phyloP scores from a whole-genome alignment of 352 stramenopile genomes.

The Phytophthora agathidicida region DNA sequence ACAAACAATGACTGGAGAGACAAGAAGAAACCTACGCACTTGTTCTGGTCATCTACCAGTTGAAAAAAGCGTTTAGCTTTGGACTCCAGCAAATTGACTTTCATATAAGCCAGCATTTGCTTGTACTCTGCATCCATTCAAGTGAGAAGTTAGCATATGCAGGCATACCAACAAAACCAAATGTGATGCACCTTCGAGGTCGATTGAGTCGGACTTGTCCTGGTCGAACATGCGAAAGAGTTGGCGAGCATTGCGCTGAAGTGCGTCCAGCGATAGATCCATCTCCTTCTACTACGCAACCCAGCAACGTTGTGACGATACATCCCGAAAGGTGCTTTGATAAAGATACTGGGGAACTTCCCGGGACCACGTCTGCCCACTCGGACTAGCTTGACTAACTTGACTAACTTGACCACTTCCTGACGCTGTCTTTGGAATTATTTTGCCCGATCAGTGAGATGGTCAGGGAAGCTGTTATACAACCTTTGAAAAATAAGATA shows the following conservation, averaged over 20 bases:
- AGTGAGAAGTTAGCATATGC: not conserved
- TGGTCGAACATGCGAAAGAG: slow-evolving; percentile 78
- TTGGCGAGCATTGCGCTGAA: slow-evolving; percentile 61
- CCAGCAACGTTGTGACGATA: too few relatives aligned
- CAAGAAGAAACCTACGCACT: slow-evolving; percentile 38
- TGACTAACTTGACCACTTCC: too few relatives aligned
- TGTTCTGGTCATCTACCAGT: slow-evolving; percentile 75
- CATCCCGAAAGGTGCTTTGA: too few relatives aligned
- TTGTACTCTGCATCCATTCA: slow-evolving; percentile 62
- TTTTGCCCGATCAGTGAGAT: too few relatives aligned
- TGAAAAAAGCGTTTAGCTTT: slow-evolving; percentile 76
- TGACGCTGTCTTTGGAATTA: too few relatives aligned
- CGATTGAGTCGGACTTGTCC: slow-evolving; percentile 78
- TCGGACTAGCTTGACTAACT: too few relatives aligned
- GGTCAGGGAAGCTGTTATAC: too few relatives aligned
- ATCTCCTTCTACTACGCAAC: slow-evolving; percentile 16
- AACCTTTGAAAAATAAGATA: too few relatives aligned
- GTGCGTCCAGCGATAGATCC: slow-evolving; percentile 44
- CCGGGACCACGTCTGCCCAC: too few relatives aligned
- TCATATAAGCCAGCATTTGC: slow-evolving; percentile 75
- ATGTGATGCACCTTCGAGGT: slow-evolving; percentile 57
- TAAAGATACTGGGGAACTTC: too few relatives aligned
- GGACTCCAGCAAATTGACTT: slow-evolving; percentile 68
- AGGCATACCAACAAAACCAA: too few relatives aligned
- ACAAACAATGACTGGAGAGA: not conserved